Conservation (phyloP, 192 early-diverging fungal genomes). For the Coemansia sp. region DNA sequence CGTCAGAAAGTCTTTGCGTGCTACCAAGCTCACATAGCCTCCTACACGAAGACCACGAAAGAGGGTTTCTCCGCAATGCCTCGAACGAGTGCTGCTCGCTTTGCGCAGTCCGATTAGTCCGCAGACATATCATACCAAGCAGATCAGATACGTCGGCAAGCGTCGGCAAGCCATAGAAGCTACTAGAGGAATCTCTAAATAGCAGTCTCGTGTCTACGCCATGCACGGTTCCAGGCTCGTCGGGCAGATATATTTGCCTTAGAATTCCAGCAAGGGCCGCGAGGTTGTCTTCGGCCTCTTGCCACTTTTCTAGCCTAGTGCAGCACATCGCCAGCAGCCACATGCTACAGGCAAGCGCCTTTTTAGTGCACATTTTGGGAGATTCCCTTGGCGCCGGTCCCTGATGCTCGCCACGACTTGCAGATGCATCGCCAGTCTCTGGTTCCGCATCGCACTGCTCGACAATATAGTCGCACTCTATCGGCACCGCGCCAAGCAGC, state of each 20-base stretch:
- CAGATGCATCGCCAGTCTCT: not conserved
- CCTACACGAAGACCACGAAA: conserved; percentile 49
- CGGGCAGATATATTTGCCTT: conserved; percentile 20
- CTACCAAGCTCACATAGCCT: conserved; percentile 42
- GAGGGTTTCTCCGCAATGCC: conserved; percentile 40
- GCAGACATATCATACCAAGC: conserved; percentile 46
- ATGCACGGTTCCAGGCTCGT: conserved; percentile 14
- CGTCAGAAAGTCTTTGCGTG: conserved; percentile 12
- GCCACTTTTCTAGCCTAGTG: conserved; percentile 53
- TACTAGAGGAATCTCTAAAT: not conserved
- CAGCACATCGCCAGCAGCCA: conserved; percentile 46
- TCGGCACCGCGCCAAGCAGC: conserved; percentile 21
- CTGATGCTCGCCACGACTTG: not conserved
- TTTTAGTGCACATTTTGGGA: conserved; percentile 17
- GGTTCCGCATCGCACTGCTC: conserved; percentile 14
- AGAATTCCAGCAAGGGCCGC: conserved; percentile 14
- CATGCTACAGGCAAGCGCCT: conserved; percentile 43
- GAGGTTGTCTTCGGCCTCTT: conserved; percentile 52
- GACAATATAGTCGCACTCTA: conserved; percentile 35
- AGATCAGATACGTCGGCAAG: conserved; percentile 37
- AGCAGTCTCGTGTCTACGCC: conserved; percentile 19
- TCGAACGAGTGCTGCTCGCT: conserved; percentile 39
- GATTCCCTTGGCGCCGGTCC: conserved; percentile 5
- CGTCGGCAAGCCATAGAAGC: conserved; percentile 27
- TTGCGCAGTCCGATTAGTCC: conserved; percentile 36